These are phyloP conservation scores for Komagataea norvegica DNA, from an alignment of 1,139 yeast species.

Conservation along the genomic window DNA sequence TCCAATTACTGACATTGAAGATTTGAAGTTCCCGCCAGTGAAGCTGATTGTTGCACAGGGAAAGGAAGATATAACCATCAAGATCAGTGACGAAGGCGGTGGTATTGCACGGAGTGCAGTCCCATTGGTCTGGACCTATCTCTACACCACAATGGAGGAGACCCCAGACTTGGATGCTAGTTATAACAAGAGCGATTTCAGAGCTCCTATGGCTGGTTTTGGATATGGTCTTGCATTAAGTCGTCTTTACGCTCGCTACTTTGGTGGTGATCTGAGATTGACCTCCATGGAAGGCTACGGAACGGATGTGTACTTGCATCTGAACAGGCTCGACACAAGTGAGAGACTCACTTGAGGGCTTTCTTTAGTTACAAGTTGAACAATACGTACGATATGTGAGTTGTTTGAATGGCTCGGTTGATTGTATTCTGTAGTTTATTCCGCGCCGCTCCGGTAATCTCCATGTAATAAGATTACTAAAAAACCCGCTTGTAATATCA, in stretches of 20 bases:
- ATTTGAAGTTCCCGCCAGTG: conserved; percentile 73
- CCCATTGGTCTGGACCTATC: conserved; percentile 86
- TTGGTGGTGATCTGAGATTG: conserved; percentile 85
- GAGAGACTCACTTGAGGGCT: conserved; percentile 21
- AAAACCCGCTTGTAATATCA: too few species aligned
- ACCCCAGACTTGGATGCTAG: conserved; percentile 61
- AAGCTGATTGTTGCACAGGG: conserved; percentile 91
- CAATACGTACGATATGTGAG: too few species aligned
- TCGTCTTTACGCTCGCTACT: conserved; percentile 80
- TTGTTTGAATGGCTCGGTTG: too few species aligned
- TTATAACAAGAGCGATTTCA: conserved; percentile 28
- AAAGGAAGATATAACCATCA: conserved; percentile 86
- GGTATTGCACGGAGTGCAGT: conserved; percentile 84
- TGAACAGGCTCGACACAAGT: conserved; percentile 41
- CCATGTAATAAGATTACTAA: too few species aligned
- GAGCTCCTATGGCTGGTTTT: conserved; percentile 91
- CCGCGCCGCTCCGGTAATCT: too few species aligned
- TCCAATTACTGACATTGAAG: conserved; percentile 52
- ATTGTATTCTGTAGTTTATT: too few species aligned
- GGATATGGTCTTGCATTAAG: conserved; percentile 91
- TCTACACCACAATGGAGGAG: conserved; percentile 81
- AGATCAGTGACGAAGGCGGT: conserved; percentile 91
- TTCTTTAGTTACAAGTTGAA: too few species aligned
- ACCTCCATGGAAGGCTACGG: conserved; percentile 95
- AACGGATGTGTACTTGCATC: conserved; percentile 84